Evolutionary conservation across 495 filamentous ascomycete genomes (phyloP).

Genomic region (Penicillium angulare): DNA sequence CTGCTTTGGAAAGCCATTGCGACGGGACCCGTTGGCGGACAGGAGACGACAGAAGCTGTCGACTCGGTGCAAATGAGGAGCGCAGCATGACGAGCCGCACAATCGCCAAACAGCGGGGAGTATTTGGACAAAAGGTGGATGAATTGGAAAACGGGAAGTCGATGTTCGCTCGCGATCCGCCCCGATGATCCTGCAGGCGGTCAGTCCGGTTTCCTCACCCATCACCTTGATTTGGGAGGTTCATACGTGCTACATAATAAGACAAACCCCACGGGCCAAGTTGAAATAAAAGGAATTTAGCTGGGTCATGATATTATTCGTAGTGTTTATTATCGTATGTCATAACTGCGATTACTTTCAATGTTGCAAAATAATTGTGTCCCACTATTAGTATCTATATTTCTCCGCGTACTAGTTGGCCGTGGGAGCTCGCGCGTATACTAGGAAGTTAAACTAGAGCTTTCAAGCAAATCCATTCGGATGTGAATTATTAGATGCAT

Average conservation of each 20-base stretch:
- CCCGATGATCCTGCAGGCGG: constrained; percentile 43
- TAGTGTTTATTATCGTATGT: too few relatives aligned
- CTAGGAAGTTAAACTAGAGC: too few relatives aligned
- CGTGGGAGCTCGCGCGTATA: too few relatives aligned
- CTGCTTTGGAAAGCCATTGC: constrained; percentile 47
- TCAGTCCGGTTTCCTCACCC: constrained; percentile 20
- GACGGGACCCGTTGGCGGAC: constrained; percentile 43
- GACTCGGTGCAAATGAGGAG: constrained; percentile 45
- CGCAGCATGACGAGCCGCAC: constrained; percentile 52
- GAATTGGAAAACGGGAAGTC: constrained; percentile 36
- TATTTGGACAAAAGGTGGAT: constrained; percentile 28
- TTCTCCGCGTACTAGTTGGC: too few relatives aligned
- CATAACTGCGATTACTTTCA: too few relatives aligned
- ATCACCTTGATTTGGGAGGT: constrained; percentile 8
- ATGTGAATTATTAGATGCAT: too few relatives aligned
- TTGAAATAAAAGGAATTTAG: too few relatives aligned
- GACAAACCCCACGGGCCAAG: too few relatives aligned
- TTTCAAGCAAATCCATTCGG: neutral
- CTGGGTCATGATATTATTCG: too few relatives aligned
- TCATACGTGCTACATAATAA: neutral
- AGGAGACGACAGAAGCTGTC: constrained; percentile 43
- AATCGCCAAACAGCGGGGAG: constrained; percentile 35
- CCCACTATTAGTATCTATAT: too few relatives aligned
- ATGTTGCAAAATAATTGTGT: too few relatives aligned
- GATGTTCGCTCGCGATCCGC: constrained; percentile 45